Evolutionary conservation across 225 moss, liverwort and hornwort species (phyloP).

Genomic region (Neckera pumila): DNA sequence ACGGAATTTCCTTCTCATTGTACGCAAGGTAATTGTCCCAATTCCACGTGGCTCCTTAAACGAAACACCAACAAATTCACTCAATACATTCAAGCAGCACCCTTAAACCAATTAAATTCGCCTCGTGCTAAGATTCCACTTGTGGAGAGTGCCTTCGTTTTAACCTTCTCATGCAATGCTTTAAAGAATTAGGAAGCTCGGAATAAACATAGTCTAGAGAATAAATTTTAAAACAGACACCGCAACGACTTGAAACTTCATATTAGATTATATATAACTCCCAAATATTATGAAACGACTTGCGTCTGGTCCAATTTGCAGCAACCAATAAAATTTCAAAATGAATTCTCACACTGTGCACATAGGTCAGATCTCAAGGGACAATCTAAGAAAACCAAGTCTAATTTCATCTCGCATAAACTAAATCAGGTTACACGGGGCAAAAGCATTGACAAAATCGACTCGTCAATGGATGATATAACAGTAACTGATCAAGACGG

Average conservation of each 20-base stretch:
- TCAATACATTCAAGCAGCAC: neutral
- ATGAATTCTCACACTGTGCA: neutral
- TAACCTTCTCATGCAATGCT: neutral
- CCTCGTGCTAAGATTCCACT: neutral
- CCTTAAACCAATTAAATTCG: neutral
- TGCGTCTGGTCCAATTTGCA: neutral
- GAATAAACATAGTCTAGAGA: neutral
- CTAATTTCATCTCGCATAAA: neutral
- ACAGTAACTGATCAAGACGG: neutral
- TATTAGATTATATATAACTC: too few species aligned
- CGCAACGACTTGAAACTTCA: neutral
- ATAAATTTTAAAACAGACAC: neutral
- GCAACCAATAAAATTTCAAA: neutral
- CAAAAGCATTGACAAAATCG: neutral
- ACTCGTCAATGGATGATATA: neutral
- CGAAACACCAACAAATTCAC: neutral
- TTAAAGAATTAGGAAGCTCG: neutral
- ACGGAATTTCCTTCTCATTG: neutral
- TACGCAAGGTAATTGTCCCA: neutral
- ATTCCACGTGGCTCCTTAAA: neutral
- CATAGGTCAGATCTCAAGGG: neutral
- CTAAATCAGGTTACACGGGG: neutral
- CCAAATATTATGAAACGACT: neutral
- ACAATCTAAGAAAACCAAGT: neutral
- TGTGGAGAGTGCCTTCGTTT: neutral